Evolutionary conservation across 2,329 filamentous ascomycete species (phyloP).

Genomic region (Verticillium longisporum): DNA sequence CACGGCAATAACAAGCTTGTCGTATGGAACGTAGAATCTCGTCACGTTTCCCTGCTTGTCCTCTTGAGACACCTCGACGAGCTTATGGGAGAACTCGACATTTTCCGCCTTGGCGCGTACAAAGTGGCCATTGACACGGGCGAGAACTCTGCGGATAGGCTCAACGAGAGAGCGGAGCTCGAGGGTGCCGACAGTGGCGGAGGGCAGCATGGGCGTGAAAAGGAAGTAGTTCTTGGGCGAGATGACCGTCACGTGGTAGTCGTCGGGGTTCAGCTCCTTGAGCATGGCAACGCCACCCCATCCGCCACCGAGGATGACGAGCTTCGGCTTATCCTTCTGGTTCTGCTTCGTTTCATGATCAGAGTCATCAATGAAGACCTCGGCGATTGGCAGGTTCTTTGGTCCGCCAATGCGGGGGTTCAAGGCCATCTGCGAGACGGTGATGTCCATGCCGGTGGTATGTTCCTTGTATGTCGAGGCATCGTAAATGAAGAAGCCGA

Average conservation of each 20-base stretch:
- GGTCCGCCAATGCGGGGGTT: conserved; percentile 78
- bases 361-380: conserved; percentile 83
- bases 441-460: conserved; percentile 60
- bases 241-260: conserved; percentile 94
- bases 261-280: conserved; percentile 81
- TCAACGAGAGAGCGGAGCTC: conserved; percentile 89
- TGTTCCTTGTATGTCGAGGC: conserved; percentile 80
- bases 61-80: conserved; percentile 77
- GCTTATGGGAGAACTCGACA: conserved; percentile 83
- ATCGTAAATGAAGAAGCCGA: conserved; percentile 91
- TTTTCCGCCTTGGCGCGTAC: conserved; percentile 81
- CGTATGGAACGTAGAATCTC: conserved; percentile 91
- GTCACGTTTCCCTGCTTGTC: conserved; percentile 66
- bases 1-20: conserved; percentile 89
- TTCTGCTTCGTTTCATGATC: conserved; percentile 63
- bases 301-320: conserved; percentile 88
- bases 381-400: conserved; percentile 89
- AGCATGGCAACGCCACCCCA: conserved; percentile 92
- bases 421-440: conserved; percentile 78
- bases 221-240: conserved; percentile 95
- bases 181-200: conserved; percentile 90
- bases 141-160: conserved; percentile 79
- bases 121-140: conserved; percentile 77
- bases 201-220: conserved; percentile 96
- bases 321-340: conserved; percentile 80